Evolutionary conservation across 2,329 filamentous ascomycete genomes (phyloP).

Genomic region (Stagonosporopsis vannaccii): DNA sequence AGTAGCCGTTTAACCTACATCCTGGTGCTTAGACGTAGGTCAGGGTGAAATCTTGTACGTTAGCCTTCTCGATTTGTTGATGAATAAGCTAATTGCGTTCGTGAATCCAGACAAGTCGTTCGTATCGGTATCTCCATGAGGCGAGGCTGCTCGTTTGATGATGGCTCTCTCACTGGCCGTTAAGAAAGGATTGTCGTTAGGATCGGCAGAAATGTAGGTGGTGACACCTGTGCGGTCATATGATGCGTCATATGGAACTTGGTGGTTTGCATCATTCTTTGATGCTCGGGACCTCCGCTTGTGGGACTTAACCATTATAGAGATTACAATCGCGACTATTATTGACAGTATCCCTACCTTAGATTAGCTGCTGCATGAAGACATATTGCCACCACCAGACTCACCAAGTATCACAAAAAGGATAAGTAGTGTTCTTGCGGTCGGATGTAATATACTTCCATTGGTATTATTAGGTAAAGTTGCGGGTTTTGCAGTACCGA

Average conservation of each 20-base stretch:
- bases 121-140: background rate
- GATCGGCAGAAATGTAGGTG: background rate
- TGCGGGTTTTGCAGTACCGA: background rate
- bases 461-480: background rate
- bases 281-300: background rate
- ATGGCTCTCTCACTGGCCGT: constrained; percentile 15
- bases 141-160: background rate
- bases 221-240: background rate
- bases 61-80: constrained; percentile 10
- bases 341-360: constrained; percentile 4
- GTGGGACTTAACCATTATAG: constrained; percentile 6
- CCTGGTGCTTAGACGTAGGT: background rate
- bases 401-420: constrained; percentile 12
- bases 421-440: constrained; percentile 5
- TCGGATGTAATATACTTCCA: constrained; percentile 3
- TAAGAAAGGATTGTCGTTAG: constrained; percentile 14
- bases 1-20: too few species aligned
- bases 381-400: background rate
- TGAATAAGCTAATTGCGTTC: constrained; percentile 12
- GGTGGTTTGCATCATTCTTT: background rate
- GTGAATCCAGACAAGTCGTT: background rate
- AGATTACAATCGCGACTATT: background rate
- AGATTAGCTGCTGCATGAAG: background rate
- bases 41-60: constrained; percentile 21
- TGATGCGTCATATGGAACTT: background rate